Conservation (phyloP, 805 yeast species). For the Wickerhamomyces queroliae region DNA sequence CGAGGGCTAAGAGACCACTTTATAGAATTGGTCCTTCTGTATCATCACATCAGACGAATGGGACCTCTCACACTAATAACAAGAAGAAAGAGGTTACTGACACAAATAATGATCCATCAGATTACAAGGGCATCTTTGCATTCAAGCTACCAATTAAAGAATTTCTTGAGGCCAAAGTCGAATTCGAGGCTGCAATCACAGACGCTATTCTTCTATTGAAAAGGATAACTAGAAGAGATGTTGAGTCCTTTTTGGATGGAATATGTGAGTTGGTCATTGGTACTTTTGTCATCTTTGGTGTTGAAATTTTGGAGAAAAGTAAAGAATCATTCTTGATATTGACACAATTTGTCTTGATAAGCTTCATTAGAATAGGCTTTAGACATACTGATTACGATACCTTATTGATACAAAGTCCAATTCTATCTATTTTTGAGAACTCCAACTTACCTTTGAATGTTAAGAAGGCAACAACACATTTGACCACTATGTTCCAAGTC, state of each 20-base stretch:
- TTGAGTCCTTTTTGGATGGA: not conserved
- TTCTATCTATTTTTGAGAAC: not conserved
- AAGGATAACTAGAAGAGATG: not conserved
- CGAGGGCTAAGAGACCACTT: not conserved
- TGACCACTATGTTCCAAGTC: not conserved
- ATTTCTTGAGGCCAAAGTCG: not conserved
- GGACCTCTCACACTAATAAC: not conserved
- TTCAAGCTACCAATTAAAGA: not conserved
- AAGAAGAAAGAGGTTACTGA: not conserved
- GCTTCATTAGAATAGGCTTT: not conserved
- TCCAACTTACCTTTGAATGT: not conserved
- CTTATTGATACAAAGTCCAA: not conserved
- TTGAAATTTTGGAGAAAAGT: not conserved
- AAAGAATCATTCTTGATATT: not conserved
- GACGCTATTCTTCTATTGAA: not conserved
- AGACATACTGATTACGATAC: not conserved
- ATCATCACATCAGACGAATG: not conserved
- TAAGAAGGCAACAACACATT: not conserved
- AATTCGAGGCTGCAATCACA: not conserved
- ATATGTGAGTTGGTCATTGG: not conserved
- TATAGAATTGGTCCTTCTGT: not conserved
- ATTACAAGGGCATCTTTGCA: too few species aligned
- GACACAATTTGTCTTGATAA: not conserved
- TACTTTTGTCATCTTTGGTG: not conserved
- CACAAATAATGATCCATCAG: not conserved